Evolutionary conservation across 2,329 filamentous ascomycete genomes (phyloP).

Genomic region (Fusarium sororula): DNA sequence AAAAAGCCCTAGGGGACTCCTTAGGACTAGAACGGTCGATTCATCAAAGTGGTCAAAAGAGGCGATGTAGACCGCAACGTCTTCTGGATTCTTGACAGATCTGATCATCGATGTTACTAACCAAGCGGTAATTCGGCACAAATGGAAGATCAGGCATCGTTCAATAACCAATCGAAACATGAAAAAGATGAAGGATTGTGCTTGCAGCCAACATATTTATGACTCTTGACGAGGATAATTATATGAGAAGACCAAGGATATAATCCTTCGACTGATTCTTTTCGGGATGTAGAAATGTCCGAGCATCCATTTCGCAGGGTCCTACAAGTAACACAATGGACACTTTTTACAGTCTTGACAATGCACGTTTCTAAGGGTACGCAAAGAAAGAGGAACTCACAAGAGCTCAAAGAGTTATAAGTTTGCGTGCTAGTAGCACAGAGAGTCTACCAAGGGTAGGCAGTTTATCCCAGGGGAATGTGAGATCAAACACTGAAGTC

Average conservation of each 20-base stretch:
- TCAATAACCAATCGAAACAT: background rate
- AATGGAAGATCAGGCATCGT: background rate
- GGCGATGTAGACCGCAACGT: background rate
- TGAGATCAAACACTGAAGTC: too few species aligned
- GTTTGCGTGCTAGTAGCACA: background rate
- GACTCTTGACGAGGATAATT: background rate
- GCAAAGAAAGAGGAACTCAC: background rate
- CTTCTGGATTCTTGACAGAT: background rate
- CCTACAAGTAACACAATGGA: background rate
- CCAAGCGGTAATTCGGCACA: background rate
- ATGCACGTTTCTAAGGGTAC: background rate
- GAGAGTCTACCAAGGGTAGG: too few species aligned
- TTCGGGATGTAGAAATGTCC: background rate
- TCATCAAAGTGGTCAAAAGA: background rate
- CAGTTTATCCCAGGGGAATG: too few species aligned
- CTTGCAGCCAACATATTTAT: background rate
- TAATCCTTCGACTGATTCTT: background rate
- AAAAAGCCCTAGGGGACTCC: background rate
- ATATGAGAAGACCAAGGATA: background rate
- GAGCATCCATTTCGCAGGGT: background rate
- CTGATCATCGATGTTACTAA: background rate
- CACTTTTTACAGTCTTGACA: background rate
- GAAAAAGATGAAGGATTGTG: background rate
- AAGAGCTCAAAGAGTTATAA: background rate
- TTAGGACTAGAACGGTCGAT: background rate